Base-by-base conservation (phyloP, 1,139 yeast genomes). In the Kazachstania sp. region DNA sequence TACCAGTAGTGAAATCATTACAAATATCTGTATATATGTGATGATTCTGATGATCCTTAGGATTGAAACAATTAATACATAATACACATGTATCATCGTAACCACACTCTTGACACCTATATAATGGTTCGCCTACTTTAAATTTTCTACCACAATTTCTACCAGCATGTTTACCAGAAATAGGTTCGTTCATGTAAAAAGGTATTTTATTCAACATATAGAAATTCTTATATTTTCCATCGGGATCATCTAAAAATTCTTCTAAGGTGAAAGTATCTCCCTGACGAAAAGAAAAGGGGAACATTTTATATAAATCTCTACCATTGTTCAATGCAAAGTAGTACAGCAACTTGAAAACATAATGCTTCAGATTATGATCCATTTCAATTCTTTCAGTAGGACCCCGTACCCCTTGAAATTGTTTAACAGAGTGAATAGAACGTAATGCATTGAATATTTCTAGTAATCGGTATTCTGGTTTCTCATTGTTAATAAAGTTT, bases 71-170 rank as follows among this genome's bases (percentile, higher is more conserved):
- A 55, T 76, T 67, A 12, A 73, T 75, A 63, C 95, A 84, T 29
- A 84, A 63, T 15, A 85, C 88, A 69, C 94, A 84, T 0, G 88
- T 80, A 11, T 78, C 78, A 62, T 84, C 95, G 53, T 73, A 77
- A 1, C 85, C 86, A 70, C 92, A 84, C 49, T 75, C 78, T 34
- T 65, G 64, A 58, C 94, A 84, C 48, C 85, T 69, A 58, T 81
- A 84, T 13, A 82, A 79, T 0, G 83, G 78, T 51, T 82, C 86
- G 12, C 83, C 83, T 3, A 64, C 58, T 41, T 70, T 71, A 54
- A 84, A 78, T 29, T 76, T 71, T 45, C 81, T 67, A 2, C 88
- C 82, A 69, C 94, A 84, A 18, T 79, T 78, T 54, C 81, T 70
- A 9, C 77, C 77, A 2, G 59, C 53, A 49, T 79, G 81, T 18